phyloP scores from a whole-genome alignment of 1,284 basidiomycete genomes.

The Pholiota adiposa region DNA sequence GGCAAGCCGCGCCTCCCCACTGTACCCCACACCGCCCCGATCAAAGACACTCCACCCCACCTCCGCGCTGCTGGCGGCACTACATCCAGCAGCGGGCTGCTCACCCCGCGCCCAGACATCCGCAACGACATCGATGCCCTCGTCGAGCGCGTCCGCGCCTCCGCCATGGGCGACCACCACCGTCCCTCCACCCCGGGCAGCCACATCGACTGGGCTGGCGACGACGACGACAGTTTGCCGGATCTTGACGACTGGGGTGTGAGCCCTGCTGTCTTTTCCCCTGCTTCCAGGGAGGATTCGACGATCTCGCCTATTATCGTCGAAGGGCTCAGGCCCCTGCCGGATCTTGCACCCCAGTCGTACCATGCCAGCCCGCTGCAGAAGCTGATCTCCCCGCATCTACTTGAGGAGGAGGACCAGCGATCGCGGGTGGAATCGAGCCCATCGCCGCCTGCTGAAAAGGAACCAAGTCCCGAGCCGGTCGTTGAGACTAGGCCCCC shows the following conservation, averaged over 20 bases:
- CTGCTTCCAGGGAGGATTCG: slow-evolving; percentile 33
- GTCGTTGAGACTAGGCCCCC: too few relatives aligned
- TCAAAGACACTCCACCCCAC: slow-evolving; percentile 67
- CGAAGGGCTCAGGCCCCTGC: slow-evolving; percentile 66
- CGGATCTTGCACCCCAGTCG: slow-evolving; percentile 38
- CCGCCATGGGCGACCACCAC: slow-evolving; percentile 49
- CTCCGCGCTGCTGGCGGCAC: slow-evolving; percentile 26
- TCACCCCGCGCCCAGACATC: slow-evolving; percentile 40
- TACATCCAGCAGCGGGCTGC: neutral
- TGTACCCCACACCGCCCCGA: slow-evolving; percentile 38
- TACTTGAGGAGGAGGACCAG: too few relatives aligned
- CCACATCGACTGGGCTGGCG: slow-evolving; percentile 84
- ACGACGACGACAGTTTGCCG: slow-evolving; percentile 80
- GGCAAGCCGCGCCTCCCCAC: slow-evolving; percentile 31
- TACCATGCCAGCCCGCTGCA: slow-evolving; percentile 21
- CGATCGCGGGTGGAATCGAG: too few relatives aligned
- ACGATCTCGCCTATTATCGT: slow-evolving; percentile 72
- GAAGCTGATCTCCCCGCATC: too few relatives aligned
- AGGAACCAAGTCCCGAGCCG: too few relatives aligned
- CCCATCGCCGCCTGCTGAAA: too few relatives aligned
- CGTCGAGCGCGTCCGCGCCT: slow-evolving; percentile 71
- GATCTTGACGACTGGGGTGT: slow-evolving; percentile 85
- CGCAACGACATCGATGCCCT: slow-evolving; percentile 68
- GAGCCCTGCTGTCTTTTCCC: slow-evolving; percentile 38
- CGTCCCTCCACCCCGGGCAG: slow-evolving; percentile 72